Evolutionary conservation across 768 basidiomycete species (phyloP).

Genomic region (Podaxis carcinomalis): DNA sequence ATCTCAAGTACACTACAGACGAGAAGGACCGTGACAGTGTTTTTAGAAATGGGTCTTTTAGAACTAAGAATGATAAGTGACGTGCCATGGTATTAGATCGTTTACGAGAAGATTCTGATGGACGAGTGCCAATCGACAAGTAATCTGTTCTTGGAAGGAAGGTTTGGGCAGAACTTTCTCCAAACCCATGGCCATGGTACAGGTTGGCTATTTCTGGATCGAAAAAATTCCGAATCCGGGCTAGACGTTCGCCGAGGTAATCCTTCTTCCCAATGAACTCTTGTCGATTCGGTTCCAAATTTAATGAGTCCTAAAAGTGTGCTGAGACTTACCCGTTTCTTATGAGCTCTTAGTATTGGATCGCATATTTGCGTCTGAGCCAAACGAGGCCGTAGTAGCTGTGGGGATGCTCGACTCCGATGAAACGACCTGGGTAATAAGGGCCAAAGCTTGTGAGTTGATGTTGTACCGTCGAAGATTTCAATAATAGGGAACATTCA

Average conservation of each 20-base stretch:
- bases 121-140: background rate
- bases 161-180: conserved; percentile 4
- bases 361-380: background rate
- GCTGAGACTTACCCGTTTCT: background rate
- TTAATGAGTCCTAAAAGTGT: background rate
- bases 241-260: conserved; percentile 1
- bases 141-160: conserved; percentile 3
- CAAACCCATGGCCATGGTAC: conserved; percentile 6
- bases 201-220: conserved; percentile 5
- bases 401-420: background rate
- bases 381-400: background rate
- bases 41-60: background rate
- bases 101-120: conserved; percentile 4
- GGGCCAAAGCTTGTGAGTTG: background rate
- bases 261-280: conserved; percentile 6
- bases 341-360: background rate
- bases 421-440: conserved; percentile 2
- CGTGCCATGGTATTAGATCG: background rate
- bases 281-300: conserved; percentile 2
- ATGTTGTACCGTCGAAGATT: background rate
- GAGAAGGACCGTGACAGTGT: background rate
- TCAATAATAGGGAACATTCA: background rate
- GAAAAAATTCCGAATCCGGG: conserved; percentile 5
- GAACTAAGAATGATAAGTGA: background rate
- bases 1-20: background rate